These are phyloP conservation scores for Pulveroboletus sp. DNA, from an alignment of 768 basidiomycete species.

Conservation along the genomic window DNA sequence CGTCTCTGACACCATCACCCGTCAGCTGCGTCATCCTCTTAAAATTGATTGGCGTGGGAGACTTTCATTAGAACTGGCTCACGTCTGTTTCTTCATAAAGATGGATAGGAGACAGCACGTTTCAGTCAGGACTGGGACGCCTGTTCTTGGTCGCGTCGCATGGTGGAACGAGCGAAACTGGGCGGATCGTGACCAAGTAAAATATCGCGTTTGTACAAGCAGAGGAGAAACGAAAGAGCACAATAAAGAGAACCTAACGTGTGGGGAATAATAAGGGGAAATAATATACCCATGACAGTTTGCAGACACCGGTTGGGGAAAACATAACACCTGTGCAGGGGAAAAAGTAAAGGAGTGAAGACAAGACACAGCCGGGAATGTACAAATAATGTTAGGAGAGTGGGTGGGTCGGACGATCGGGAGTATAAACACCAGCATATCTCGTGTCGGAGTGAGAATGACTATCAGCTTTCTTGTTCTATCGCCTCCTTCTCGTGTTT, in stretches of 20 bases:
- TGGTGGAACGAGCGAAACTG: background rate
- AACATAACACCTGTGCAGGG: background rate
- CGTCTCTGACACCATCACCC: too few relatives aligned
- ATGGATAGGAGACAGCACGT: background rate
- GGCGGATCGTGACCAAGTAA: background rate
- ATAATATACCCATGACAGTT: slow-evolving; percentile 14
- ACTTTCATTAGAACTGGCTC: background rate
- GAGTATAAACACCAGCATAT: background rate
- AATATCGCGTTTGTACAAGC: slow-evolving; percentile 1
- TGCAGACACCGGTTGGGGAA: background rate
- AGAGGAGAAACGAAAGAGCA: background rate
- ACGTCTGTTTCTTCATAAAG: background rate
- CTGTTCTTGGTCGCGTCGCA: background rate
- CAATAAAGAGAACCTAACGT: slow-evolving; percentile 14
- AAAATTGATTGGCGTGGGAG: too few relatives aligned
- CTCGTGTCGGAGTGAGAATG: background rate
- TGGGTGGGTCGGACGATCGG: background rate
- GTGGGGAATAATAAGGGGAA: slow-evolving; percentile 7
- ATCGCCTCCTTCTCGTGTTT: slow-evolving; percentile 65
- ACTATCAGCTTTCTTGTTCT: slow-evolving; percentile 46
- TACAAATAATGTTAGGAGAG: slow-evolving; percentile 19
- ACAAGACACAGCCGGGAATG: background rate
- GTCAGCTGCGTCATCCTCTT: too few relatives aligned
- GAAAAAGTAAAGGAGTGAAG: background rate
- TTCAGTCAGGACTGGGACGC: background rate